phyloP scores from a whole-genome alignment of 169 alveolate genomes.

The Cryptosporidium viatorum region DNA sequence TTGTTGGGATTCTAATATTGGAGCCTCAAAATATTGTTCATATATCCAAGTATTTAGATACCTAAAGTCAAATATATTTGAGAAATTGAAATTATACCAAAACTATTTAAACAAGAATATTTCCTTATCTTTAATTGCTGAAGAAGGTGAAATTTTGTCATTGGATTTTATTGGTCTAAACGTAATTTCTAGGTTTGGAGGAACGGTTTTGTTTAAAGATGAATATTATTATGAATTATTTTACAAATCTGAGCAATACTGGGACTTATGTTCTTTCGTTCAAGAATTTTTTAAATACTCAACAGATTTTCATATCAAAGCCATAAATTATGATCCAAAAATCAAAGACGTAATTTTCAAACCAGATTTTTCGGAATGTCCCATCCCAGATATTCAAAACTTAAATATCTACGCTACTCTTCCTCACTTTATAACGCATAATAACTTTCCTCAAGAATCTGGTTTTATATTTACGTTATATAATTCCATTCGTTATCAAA shows the following conservation, averaged over 20 bases:
- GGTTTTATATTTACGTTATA: constrained; percentile 19
- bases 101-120: constrained; percentile 3
- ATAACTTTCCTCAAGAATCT: not conserved
- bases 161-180: constrained; percentile 24
- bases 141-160: constrained; percentile 35
- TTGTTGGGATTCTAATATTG: constrained; percentile 5
- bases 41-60: constrained; percentile 50
- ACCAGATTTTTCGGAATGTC: constrained; percentile 22
- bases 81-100: constrained; percentile 25
- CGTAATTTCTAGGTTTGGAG: constrained; percentile 39
- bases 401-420: not conserved
- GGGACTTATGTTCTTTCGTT: constrained; percentile 43
- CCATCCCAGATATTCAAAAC: constrained; percentile 1
- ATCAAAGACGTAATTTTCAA: constrained; percentile 14
- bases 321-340: constrained; percentile 13
- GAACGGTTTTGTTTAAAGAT: constrained; percentile 28
- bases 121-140: constrained; percentile 39
- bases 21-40: constrained; percentile 17
- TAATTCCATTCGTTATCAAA: constrained; percentile 12
- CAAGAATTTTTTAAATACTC: constrained; percentile 31
- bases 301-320: constrained; percentile 4
- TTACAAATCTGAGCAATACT: constrained; percentile 27
- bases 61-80: constrained; percentile 22
- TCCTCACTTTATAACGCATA: not conserved
- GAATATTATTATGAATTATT: constrained; percentile 11